Evolutionary conservation across 495 filamentous ascomycete species (phyloP), one percentile per base, ranked within the genome.

Genomic region (Penicillium roqueforti): DNA sequence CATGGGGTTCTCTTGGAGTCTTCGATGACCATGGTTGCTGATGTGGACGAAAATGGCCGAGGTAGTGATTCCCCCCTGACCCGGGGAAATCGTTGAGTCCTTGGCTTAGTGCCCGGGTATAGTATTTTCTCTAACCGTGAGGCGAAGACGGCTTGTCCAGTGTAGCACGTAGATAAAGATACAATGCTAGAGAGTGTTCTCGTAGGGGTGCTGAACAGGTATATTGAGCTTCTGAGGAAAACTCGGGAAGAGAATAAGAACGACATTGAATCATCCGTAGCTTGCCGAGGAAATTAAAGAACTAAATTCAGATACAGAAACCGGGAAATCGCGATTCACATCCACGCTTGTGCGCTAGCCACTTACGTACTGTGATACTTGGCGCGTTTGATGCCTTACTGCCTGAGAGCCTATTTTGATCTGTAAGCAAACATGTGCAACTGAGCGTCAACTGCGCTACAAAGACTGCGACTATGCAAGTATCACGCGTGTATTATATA

Each of bases 1-100:
- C 45, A 37, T 53, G 18, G 50, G 50, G 50, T 53, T 53, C 40
- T 53, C 20, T 53, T 53, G 40, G 50, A 53, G 29, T 53, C 50
- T 53, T 53, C 18, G 25, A 53, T 45, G 40, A 44, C 50, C 50
- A 45, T 44, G 29, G 25, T 53, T 45, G 50, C 29, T 53, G 50
- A 44, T 44, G 50, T 53, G 40, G 50, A 53, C 40, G 50, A 53
- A 53, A 53, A 53, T 53, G 50, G 16, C 28, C 50, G 50, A 26
- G 6, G 25, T 37, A 37, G 38, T 53, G 29, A 53, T 53, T 44
- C 26, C n/a, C 13, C 37, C 49, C n/a, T 25, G 38, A 46, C 43
- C 26, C n/a, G 43, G 26, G 49, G 36, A 52, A 52, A 42, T 31
- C 49, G 49, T 52, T 43, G 49, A 52, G 49, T 37, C 43, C 43